Percentiles rank a stretch among this genome's conserved stretches.
These are phyloP conservation scores for Phytophthora kernoviae DNA, from an alignment of 352 stramenopile species.

Conservation along the genomic window DNA sequence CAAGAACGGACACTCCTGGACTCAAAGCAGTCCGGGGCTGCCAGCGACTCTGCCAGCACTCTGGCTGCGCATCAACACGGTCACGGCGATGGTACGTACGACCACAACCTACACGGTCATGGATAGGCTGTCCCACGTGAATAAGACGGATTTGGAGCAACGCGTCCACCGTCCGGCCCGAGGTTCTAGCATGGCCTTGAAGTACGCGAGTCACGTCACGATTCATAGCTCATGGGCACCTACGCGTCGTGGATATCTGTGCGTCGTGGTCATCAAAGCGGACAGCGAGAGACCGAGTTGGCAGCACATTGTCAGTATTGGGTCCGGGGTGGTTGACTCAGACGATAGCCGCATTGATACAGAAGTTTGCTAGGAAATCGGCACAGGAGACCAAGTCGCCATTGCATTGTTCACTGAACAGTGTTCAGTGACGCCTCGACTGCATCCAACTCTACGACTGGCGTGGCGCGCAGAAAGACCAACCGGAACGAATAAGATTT, in stretches of 20 bases:
- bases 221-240: slow-evolving; percentile 9
- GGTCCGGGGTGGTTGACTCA: slow-evolving; percentile 11
- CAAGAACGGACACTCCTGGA: slow-evolving; percentile 18
- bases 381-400: slow-evolving; percentile 19
- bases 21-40: slow-evolving; percentile 7
- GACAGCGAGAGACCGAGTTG: slow-evolving; percentile 6
- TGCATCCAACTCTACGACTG: slow-evolving; percentile 26
- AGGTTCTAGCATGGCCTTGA: slow-evolving; percentile 7
- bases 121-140: slow-evolving; percentile 22
- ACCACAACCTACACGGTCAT: not conserved
- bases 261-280: not conserved
- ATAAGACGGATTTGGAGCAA: slow-evolving; percentile 27
- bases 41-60: not conserved
- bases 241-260: too few relatives aligned
- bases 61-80: slow-evolving; percentile 6
- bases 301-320: not conserved
- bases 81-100: slow-evolving; percentile 14
- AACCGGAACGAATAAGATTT: not conserved
- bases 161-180: slow-evolving; percentile 8
- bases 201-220: slow-evolving; percentile 15
- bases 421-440: slow-evolving; percentile 17
- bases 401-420: not conserved
- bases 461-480: slow-evolving; percentile 11
- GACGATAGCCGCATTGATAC: slow-evolving; percentile 7
- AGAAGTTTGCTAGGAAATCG: not conserved